Percentiles rank a stretch among this genome's conserved stretches.
Evolutionary conservation across 345 rosid genomes (phyloP).

Genomic region (Sisymbrium irio): DNA sequence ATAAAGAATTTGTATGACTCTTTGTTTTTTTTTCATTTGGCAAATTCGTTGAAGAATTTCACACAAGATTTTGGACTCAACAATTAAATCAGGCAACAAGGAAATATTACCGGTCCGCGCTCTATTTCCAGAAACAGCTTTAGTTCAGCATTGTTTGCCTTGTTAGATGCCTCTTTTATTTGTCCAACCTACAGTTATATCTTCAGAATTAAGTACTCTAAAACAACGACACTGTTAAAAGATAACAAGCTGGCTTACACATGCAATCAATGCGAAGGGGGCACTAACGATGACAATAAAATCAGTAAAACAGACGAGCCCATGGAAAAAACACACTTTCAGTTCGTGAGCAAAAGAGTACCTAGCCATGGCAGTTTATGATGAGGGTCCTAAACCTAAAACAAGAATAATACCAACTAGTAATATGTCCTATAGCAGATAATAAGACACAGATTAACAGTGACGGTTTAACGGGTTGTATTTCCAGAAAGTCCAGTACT

Average conservation of each 20-base stretch:
- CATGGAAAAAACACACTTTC: background rate
- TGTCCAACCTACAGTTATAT: conserved; percentile 73
- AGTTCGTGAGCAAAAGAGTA: background rate
- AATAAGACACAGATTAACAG: background rate
- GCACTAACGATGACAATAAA: background rate
- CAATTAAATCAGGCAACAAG: conserved; percentile 10
- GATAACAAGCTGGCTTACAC: conserved; percentile 6
- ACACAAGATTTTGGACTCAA: background rate
- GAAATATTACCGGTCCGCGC: conserved; percentile 59
- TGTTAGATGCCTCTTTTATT: conserved; percentile 78
- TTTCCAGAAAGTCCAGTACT: background rate
- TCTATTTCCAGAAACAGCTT: conserved; percentile 91
- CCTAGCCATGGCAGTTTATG: background rate
- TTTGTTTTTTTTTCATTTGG: background rate
- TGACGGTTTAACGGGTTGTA: background rate
- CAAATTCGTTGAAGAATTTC: conserved; percentile 5
- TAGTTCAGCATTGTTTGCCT: conserved; percentile 72
- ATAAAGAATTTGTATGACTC: conserved; percentile 8
- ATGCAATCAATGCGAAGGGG: background rate
- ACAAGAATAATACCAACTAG: background rate
- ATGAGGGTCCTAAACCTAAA: background rate
- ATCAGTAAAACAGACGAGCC: background rate
- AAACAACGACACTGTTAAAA: background rate
- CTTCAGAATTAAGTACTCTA: background rate
- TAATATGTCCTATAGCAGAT: conserved; percentile 4